phyloP scores from a whole-genome alignment of 2,329 filamentous ascomycete genomes.

The Trichocomaceae sp. region DNA sequence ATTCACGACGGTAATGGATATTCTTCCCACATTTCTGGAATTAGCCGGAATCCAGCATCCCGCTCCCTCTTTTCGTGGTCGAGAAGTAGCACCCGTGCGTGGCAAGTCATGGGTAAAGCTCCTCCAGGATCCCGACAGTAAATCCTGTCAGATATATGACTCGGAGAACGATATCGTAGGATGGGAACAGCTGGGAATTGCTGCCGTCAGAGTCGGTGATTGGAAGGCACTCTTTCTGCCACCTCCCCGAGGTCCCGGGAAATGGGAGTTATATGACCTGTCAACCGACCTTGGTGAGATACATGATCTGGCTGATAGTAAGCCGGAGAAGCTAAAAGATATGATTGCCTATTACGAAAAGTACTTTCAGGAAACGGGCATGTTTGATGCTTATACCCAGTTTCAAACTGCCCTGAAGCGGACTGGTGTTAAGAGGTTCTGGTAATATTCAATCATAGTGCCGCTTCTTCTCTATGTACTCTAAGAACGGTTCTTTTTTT shows the following conservation, averaged over 20 bases:
- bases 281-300: slow-evolving; percentile 48
- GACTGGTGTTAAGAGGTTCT: not conserved
- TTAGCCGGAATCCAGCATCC: slow-evolving; percentile 29
- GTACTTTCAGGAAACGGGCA: not conserved
- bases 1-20: slow-evolving; percentile 35
- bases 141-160: slow-evolving; percentile 21
- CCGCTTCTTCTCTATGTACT: too few relatives aligned
- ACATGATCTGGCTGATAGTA: slow-evolving; percentile 37
- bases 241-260: slow-evolving; percentile 47
- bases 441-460: not conserved
- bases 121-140: slow-evolving; percentile 14
- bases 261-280: slow-evolving; percentile 54
- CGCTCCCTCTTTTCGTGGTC: slow-evolving; percentile 15
- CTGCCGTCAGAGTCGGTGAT: slow-evolving; percentile 30
- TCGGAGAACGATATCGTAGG: slow-evolving; percentile 24
- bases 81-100: slow-evolving; percentile 27
- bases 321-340: slow-evolving; percentile 41
- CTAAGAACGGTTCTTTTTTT: too few relatives aligned
- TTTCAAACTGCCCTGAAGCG: not conserved
- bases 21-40: slow-evolving; percentile 32
- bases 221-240: slow-evolving; percentile 56
- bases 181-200: slow-evolving; percentile 31
- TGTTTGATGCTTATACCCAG: not conserved
- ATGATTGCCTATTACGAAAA: slow-evolving; percentile 33
- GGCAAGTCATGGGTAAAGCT: slow-evolving; percentile 22